phyloP scores from a whole-genome alignment of 768 basidiomycete genomes.

The Kwoniella sp. region DNA sequence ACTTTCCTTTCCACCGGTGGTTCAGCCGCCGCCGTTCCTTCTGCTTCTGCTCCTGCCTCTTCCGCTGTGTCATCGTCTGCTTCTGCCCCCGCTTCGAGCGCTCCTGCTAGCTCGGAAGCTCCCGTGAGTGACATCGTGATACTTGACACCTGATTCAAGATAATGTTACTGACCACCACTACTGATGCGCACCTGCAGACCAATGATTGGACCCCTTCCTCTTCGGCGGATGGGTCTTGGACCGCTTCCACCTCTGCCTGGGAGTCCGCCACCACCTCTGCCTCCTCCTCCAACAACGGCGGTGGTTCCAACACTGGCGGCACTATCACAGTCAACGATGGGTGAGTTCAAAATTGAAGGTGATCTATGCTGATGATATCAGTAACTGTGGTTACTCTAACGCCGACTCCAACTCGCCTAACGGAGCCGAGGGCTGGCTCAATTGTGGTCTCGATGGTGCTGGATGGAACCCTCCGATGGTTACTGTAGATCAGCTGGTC shows the following conservation, averaged over 20 bases:
- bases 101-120: conserved; percentile 1
- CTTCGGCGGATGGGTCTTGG: conserved; percentile 3
- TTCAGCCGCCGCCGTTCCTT: conserved; percentile 3
- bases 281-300: conserved; percentile 3
- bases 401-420: conserved; percentile 36
- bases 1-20: conserved; percentile 7
- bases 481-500: conserved; percentile 61
- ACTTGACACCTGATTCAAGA: too few relatives aligned
- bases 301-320: conserved; percentile 8
- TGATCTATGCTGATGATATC: background rate
- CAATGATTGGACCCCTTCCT: background rate
- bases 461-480: conserved; percentile 73
- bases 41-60: conserved; percentile 18
- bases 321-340: conserved; percentile 24
- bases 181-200: background rate
- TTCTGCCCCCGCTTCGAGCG: background rate
- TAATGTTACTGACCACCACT: too few relatives aligned
- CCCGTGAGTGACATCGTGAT: conserved; percentile 7
- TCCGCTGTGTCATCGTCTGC: conserved; percentile 15
- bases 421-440: conserved; percentile 65
- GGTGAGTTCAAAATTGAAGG: conserved; percentile 18
- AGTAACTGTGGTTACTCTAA: conserved; percentile 47
- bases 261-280: conserved; percentile 5
- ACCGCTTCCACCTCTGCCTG: conserved; percentile 2
- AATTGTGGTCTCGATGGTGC: conserved; percentile 69